Evolutionary conservation across 164 flowering plant species (phyloP).

Genomic region (Liriodendron chinense): DNA sequence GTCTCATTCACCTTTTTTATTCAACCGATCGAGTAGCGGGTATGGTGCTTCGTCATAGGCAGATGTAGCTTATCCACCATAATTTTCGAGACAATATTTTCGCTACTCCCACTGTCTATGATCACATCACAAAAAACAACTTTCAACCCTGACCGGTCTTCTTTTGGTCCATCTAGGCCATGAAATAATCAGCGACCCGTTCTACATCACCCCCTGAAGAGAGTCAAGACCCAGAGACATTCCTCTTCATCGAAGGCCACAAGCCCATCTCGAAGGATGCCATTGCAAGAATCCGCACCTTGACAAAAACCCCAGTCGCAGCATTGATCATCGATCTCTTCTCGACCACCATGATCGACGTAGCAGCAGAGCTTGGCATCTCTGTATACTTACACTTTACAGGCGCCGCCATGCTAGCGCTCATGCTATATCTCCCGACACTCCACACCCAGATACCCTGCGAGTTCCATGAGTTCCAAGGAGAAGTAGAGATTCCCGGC

Average conservation of each 20-base stretch:
- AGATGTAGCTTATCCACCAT: no score
- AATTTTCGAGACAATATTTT: no score
- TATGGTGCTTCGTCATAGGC: no score
- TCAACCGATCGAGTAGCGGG: no score
- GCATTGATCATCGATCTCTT: constrained; percentile 25
- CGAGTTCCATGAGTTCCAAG: constrained; percentile 11
- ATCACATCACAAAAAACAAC: no score
- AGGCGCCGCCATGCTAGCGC: constrained; percentile 17
- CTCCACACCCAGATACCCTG: constrained; percentile 3
- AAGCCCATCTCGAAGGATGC: neutral
- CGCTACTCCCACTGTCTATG: no score
- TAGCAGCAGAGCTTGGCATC: constrained; percentile 32
- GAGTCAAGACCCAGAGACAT: no score
- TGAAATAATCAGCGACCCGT: no score
- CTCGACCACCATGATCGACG: constrained; percentile 31
- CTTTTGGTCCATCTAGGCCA: no score
- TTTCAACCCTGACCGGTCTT: no score
- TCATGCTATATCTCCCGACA: constrained; percentile 24
- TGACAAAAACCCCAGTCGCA: neutral
- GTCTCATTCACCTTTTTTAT: no score
- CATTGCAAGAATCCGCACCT: neutral
- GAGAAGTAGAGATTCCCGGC: constrained; percentile 17
- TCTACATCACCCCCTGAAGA: no score
- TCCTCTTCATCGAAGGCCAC: neutral
- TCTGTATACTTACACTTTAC: constrained; percentile 36